These are phyloP conservation scores for Coniella lustricola DNA, from an alignment of 2,329 filamentous ascomycete species.

Conservation along the genomic window DNA sequence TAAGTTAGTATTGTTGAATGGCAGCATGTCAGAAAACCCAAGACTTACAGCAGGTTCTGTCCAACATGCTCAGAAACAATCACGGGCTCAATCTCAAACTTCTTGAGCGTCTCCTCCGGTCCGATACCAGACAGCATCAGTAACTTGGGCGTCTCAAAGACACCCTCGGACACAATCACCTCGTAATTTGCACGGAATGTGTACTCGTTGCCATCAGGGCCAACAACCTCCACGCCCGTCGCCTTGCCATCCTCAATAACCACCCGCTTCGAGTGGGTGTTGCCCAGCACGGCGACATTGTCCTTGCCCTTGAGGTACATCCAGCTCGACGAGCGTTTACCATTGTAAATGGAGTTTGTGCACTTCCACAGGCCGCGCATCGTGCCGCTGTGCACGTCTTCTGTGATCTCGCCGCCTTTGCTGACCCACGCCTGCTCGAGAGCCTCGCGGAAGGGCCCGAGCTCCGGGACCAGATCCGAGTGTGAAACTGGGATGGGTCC, in stretches of 20 bases:
- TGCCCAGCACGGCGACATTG: conserved; percentile 46
- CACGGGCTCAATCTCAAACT: conserved; percentile 46
- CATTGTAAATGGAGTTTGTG: conserved; percentile 50
- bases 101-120: conserved; percentile 42
- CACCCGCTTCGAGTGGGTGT: conserved; percentile 41
- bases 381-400: conserved; percentile 49
- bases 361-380: conserved; percentile 48
- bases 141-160: conserved; percentile 58
- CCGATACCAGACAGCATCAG: conserved; percentile 61
- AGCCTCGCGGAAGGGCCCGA: conserved; percentile 42
- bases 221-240: conserved; percentile 39
- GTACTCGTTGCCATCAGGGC: conserved; percentile 31
- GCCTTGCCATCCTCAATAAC: conserved; percentile 40
- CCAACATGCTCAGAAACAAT: conserved; percentile 56
- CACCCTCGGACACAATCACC: conserved; percentile 42
- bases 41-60: conserved; percentile 45
- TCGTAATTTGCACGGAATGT: conserved; percentile 41
- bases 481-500: conserved; percentile 50
- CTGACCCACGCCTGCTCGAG: conserved; percentile 45
- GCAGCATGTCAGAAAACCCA: neutral
- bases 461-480: conserved; percentile 45
- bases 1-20: neutral
- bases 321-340: conserved; percentile 45
- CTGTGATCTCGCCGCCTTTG: conserved; percentile 41
- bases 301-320: conserved; percentile 44